Percentiles rank a stretch among this genome's conserved stretches.
phyloP scores from a whole-genome alignment of 2,329 filamentous ascomycete genomes.

The Claviceps sp. region DNA sequence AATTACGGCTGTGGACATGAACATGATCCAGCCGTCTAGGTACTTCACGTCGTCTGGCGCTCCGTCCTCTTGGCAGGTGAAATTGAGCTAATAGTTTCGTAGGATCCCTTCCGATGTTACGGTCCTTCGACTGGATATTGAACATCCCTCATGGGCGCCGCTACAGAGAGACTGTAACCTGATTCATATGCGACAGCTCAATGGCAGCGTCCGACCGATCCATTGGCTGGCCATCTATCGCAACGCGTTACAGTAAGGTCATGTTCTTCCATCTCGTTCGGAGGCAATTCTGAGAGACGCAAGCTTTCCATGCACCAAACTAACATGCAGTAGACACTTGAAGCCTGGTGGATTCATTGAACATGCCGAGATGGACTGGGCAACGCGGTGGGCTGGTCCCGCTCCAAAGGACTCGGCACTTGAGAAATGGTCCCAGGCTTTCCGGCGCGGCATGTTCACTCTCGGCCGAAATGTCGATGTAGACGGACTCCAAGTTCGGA shows the following conservation, averaged over 20 bases:
- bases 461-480: slow-evolving; percentile 53
- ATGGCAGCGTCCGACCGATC: slow-evolving; percentile 56
- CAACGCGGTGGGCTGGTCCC: slow-evolving; percentile 57
- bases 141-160: slow-evolving; percentile 49
- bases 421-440: slow-evolving; percentile 53
- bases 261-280: neutral
- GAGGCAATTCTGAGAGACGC: no score
- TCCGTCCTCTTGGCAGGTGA: no score
- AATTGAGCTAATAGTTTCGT: slow-evolving; percentile 8
- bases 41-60: slow-evolving; percentile 11
- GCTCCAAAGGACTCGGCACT: slow-evolving; percentile 44
- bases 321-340: slow-evolving; percentile 47
- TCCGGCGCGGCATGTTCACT: slow-evolving; percentile 54
- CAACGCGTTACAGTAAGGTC: slow-evolving; percentile 52
- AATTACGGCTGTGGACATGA: slow-evolving; percentile 26
- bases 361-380: slow-evolving; percentile 79
- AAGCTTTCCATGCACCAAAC: neutral
- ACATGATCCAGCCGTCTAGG: slow-evolving; percentile 26
- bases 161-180: slow-evolving; percentile 52
- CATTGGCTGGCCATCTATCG: slow-evolving; percentile 62
- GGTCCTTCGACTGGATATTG: slow-evolving; percentile 56
- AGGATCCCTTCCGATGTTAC: slow-evolving; percentile 54
- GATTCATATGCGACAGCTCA: slow-evolving; percentile 68
- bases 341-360: slow-evolving; percentile 70
- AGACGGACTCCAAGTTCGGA: slow-evolving; percentile 34